Conservation (phyloP, 805 yeast species). For the Lachancea meyersii region DNA sequence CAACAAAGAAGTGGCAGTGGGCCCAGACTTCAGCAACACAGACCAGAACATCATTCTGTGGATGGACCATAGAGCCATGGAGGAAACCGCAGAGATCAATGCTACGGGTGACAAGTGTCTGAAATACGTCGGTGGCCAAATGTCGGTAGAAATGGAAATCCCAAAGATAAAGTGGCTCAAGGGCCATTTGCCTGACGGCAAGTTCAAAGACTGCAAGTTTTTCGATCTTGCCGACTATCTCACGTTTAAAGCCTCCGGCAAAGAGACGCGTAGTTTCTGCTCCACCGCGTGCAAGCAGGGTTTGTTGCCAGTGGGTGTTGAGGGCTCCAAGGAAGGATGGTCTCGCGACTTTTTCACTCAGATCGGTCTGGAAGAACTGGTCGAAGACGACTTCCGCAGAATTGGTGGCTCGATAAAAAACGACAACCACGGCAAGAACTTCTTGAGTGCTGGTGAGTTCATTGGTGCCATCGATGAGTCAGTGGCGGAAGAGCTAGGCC, state of each 20-base stretch:
- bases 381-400: conserved; percentile 65
- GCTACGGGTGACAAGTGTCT: conserved; percentile 71
- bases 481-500: conserved; percentile 79
- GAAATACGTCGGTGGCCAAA: conserved; percentile 91
- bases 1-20: conserved; percentile 77
- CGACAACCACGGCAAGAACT: conserved; percentile 48
- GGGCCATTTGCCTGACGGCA: conserved; percentile 61
- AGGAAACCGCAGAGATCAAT: conserved; percentile 76
- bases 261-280: conserved; percentile 81
- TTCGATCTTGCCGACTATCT: conserved; percentile 89
- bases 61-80: conserved; percentile 97
- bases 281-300: conserved; percentile 96
- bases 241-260: conserved; percentile 85
- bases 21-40: conserved; percentile 73
- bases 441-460: conserved; percentile 81
- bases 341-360: conserved; percentile 63
- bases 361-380: conserved; percentile 71
- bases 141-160: conserved; percentile 97
- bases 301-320: conserved; percentile 86
- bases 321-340: conserved; percentile 85
- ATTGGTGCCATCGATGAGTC: conserved; percentile 63
- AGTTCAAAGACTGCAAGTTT: conserved; percentile 61
- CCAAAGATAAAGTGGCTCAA: conserved; percentile 97
- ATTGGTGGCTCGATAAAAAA: conserved; percentile 78
- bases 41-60: conserved; percentile 84